phyloP scores from a whole-genome alignment of 1,139 yeast genomes.

The Suhomyces bolitotheri region DNA sequence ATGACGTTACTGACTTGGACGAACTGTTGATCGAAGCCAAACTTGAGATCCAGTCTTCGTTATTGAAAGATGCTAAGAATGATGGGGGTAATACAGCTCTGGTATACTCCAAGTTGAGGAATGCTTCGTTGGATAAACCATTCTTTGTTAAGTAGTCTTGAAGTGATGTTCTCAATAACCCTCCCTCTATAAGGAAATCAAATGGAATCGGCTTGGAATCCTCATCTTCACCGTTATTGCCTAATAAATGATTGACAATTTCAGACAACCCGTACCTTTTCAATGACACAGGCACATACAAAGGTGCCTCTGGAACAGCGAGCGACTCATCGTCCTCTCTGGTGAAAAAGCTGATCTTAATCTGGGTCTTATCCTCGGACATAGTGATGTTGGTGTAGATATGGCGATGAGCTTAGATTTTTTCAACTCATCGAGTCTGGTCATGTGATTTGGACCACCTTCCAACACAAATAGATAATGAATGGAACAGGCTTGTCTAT shows the following conservation, averaged over 20 bases:
- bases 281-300: constrained; percentile 81
- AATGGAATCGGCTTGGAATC: constrained; percentile 74
- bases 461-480: background rate
- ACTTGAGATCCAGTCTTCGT: constrained; percentile 95
- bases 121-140: constrained; percentile 82
- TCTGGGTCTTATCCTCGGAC: constrained; percentile 42
- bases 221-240: constrained; percentile 34
- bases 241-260: constrained; percentile 84
- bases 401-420: constrained; percentile 8
- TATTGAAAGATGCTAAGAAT: constrained; percentile 80
- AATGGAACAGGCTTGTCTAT: too few species aligned
- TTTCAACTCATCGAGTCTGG: constrained; percentile 16
- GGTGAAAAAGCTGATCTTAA: constrained; percentile 81
- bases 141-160: constrained; percentile 74
- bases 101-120: constrained; percentile 81
- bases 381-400: constrained; percentile 13
- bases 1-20: constrained; percentile 28
- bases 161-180: constrained; percentile 71
- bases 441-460: too few species aligned
- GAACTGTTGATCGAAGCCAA: constrained; percentile 51
- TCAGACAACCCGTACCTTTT: constrained; percentile 93
- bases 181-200: constrained; percentile 88
- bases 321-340: constrained; percentile 75
- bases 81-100: constrained; percentile 93
- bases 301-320: constrained; percentile 78